Base-by-base conservation (phyloP, 768 basidiomycete species). In the Hemileccinum impolitum region DNA sequence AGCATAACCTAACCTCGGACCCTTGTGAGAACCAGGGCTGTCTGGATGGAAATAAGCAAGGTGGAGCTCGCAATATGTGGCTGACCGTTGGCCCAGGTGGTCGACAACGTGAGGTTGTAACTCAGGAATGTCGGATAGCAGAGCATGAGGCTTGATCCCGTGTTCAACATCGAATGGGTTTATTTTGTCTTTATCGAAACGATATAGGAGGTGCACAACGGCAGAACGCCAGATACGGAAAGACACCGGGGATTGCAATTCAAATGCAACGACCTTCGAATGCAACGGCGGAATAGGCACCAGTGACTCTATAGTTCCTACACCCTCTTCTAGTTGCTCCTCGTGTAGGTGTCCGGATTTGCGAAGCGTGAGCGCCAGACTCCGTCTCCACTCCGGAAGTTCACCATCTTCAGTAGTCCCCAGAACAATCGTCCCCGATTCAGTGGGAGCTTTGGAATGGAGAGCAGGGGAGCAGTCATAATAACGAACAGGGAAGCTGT, bases 151-250 rank as follows among this genome's bases (percentile, higher is more conserved):
- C 8, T 9, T 30, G 11, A 8, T 30, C 28, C 28, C 28, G 11
- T 4, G 8, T 12, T 9, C 11, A 12, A 9, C 8, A 30, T 9
- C 8, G 28, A 30, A 30, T 30, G 28, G 28, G 2, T 30, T 9
- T 12, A 30, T 30, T 30, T 9, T 30, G 4, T 4, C 8, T 30
- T 9, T 30, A 9, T 30, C 28, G 28, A 30, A 30, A 8, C 28
- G 28, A 9, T 30, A 30, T 30, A 36, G 17, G 35, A 36, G 15
- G 35, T 36, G 17, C 17, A n/a, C 15, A 1, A 72, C 73, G 19
- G 59, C 51, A 0, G 57, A 59, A 43, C 76, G 64, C 76, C 76
- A 77, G 21, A 68, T 53, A 15, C 58, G 51, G 44, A 75, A 71
- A 3, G 55, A 44, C 11, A 38, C n/a, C 3, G 76, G 76, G 38